Conservation (phyloP, 306 rosid genomes). For the Prinsepia uniflora region DNA sequence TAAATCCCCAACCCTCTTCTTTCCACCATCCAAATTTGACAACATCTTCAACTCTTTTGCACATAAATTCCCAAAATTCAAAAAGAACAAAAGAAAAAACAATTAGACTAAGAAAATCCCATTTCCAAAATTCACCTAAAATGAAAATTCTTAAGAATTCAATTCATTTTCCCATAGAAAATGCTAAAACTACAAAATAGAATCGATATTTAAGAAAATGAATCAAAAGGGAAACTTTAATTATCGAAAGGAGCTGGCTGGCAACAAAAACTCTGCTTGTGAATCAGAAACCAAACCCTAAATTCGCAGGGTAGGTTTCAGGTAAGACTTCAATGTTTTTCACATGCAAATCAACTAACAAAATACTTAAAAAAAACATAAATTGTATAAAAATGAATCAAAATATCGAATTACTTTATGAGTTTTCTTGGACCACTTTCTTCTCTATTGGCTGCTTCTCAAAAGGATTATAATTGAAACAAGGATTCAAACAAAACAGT, state of each 20-base stretch:
- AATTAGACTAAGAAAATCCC: slow-evolving; percentile 24
- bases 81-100: neutral
- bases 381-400: too few relatives aligned
- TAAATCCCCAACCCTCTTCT: slow-evolving; percentile 59
- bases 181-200: neutral
- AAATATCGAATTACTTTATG: too few relatives aligned
- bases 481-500: slow-evolving; percentile 3
- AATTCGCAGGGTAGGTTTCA: neutral
- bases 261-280: slow-evolving; percentile 23
- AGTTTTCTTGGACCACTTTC: slow-evolving; percentile 44
- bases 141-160: neutral
- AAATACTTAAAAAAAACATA: too few relatives aligned
- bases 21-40: slow-evolving; percentile 48
- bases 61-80: slow-evolving; percentile 9
- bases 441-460: slow-evolving; percentile 77
- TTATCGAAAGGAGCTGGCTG: slow-evolving; percentile 42
- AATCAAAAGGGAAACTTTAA: neutral
- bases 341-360: too few relatives aligned
- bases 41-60: slow-evolving; percentile 39
- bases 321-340: too few relatives aligned
- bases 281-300: slow-evolving; percentile 37
- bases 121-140: slow-evolving; percentile 5
- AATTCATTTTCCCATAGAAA: too few relatives aligned
- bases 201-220: neutral
- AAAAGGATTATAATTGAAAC: slow-evolving; percentile 36